phyloP scores from a whole-genome alignment of 2,329 filamentous ascomycete species.

The Ophiobolus disseminans region DNA sequence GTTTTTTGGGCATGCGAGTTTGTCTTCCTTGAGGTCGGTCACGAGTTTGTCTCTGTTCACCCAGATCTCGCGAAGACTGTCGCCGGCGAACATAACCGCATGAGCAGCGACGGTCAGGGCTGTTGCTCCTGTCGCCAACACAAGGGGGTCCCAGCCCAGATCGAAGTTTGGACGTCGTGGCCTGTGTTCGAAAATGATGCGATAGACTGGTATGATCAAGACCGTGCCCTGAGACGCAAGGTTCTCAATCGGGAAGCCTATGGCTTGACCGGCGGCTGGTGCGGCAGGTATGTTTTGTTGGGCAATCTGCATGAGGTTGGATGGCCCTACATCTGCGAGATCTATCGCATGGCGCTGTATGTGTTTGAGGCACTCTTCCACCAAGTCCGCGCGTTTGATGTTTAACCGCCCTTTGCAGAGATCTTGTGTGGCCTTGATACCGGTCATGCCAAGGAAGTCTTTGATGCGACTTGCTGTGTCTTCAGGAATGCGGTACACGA shows the following conservation, averaged over 20 bases:
- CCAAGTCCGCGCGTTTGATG: slow-evolving; percentile 1
- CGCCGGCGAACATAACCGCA: slow-evolving; percentile 2
- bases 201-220: slow-evolving; percentile 8
- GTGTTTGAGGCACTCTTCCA: neutral
- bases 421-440: neutral
- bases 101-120: slow-evolving; percentile 5
- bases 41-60: slow-evolving; percentile 3
- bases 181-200: neutral
- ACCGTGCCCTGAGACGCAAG: neutral
- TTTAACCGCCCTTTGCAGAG: slow-evolving; percentile 7
- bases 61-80: slow-evolving; percentile 8
- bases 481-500: slow-evolving; percentile 16
- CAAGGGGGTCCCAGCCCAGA: neutral
- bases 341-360: slow-evolving; percentile 1
- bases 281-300: slow-evolving; percentile 2
- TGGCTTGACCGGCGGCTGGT: slow-evolving; percentile 5
- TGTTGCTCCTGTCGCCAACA: neutral
- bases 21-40: slow-evolving; percentile 13
- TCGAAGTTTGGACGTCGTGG: neutral
- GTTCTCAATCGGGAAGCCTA: slow-evolving; percentile 9
- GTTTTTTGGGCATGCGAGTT: slow-evolving; percentile 17
- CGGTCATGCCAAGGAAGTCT: slow-evolving; percentile 14
- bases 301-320: slow-evolving; percentile 1
- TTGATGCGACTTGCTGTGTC: slow-evolving; percentile 5
- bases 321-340: slow-evolving; percentile 4